Percentiles rank a stretch among this genome's conserved stretches.
Conservation (phyloP, 371 early-diverging fungal genomes). For the Syncephalastrum contaminatum region DNA sequence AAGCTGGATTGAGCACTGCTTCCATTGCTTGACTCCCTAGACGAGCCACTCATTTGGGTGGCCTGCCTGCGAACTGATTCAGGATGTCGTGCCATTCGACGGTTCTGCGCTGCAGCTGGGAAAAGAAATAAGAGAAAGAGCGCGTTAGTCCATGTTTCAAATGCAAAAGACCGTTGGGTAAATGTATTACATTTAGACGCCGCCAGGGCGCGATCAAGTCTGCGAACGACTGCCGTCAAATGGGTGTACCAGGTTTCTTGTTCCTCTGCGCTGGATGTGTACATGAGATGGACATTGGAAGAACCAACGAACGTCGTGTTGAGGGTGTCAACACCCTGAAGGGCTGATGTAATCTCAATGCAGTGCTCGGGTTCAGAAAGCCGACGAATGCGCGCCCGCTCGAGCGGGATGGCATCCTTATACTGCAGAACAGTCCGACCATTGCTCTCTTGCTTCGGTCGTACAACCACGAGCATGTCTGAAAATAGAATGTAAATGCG, state of each 20-base stretch:
- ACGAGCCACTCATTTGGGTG: too few species aligned
- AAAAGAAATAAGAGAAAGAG: too few species aligned
- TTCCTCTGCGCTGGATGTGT: constrained; percentile 18
- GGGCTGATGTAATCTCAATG: constrained; percentile 28
- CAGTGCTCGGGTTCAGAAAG: constrained; percentile 13
- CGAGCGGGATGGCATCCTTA: constrained; percentile 23
- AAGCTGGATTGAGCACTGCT: too few species aligned
- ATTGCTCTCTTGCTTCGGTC: constrained; percentile 22
- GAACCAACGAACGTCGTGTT: constrained; percentile 27
- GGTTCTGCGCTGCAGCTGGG: too few species aligned
- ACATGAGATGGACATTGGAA: constrained; percentile 18
- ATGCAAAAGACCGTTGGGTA: too few species aligned
- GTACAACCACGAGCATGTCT: constrained; percentile 28
- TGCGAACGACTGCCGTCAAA: constrained; percentile 16
- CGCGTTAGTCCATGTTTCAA: too few species aligned
- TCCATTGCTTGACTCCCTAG: too few species aligned
- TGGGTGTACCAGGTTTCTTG: constrained; percentile 25
- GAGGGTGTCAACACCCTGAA: constrained; percentile 26
- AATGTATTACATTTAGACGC: neutral
- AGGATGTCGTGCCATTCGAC: too few species aligned
- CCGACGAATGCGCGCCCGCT: constrained; percentile 21
- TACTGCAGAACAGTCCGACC: constrained; percentile 22
- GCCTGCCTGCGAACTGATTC: too few species aligned
- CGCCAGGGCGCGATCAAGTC: constrained; percentile 14
- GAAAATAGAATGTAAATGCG: constrained; percentile 27